Conservation (phyloP, 2,329 filamentous ascomycete species). For the Calonectria montana region DNA sequence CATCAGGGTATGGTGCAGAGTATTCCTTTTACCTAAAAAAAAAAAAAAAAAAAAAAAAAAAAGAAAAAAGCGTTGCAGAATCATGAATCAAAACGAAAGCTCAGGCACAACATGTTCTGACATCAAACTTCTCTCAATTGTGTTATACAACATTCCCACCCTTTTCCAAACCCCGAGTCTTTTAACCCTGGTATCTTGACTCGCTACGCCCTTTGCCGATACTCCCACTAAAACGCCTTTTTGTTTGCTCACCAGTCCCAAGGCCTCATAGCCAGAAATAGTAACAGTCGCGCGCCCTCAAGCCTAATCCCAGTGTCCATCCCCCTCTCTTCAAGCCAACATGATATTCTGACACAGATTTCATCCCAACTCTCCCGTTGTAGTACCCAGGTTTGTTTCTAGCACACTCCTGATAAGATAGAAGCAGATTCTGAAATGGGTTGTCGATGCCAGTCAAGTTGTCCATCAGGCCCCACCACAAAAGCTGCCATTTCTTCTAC, state of each 20-base stretch:
- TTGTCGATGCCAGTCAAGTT: slow-evolving; percentile 49
- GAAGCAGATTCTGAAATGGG: slow-evolving; percentile 49
- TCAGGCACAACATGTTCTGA: background rate
- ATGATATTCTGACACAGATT: background rate
- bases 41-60: background rate
- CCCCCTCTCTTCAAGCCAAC: background rate
- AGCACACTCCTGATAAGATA: slow-evolving; percentile 40
- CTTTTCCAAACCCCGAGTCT: background rate
- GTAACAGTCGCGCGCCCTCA: background rate
- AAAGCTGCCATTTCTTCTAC: slow-evolving; percentile 52
- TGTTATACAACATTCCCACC: background rate
- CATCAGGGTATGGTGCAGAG: no score
- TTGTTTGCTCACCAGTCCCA: background rate
- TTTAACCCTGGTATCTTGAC: slow-evolving; percentile 4
- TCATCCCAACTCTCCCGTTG: background rate
- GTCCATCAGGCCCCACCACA: slow-evolving; percentile 44
- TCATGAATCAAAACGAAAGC: no score
- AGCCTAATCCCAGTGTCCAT: background rate
- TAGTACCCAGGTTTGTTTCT: background rate
- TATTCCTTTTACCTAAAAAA: no score
- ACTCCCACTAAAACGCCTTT: background rate
- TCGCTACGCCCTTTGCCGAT: background rate
- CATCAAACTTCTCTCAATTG: background rate
- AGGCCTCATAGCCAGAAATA: background rate
- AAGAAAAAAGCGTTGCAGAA: background rate